These are phyloP conservation scores for Lachnellula suecica DNA, from an alignment of 2,329 filamentous ascomycete species.

Conservation along the genomic window DNA sequence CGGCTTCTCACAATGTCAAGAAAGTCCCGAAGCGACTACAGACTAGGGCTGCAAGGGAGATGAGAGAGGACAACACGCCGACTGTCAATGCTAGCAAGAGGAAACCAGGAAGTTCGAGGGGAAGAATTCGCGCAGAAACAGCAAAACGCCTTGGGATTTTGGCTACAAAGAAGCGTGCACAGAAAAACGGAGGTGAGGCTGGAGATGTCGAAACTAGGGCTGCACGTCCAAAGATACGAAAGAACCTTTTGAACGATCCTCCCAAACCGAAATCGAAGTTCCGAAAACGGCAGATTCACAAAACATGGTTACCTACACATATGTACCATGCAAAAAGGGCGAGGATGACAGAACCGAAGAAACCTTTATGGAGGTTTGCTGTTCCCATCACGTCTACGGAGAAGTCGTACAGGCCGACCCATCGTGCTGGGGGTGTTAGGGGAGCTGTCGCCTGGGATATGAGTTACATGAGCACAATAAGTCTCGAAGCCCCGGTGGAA, in stretches of 20 bases:
- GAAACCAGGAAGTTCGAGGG: slow-evolving; percentile 57
- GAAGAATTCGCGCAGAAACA: slow-evolving; percentile 69
- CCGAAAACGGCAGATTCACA: slow-evolving; percentile 80
- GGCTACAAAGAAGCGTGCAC: slow-evolving; percentile 52
- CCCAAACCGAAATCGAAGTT: slow-evolving; percentile 66
- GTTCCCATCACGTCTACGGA: slow-evolving; percentile 82
- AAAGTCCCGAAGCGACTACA: slow-evolving; percentile 78
- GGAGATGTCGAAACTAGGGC: slow-evolving; percentile 38
- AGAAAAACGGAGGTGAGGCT: slow-evolving; percentile 33
- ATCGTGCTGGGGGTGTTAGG: slow-evolving; percentile 72
- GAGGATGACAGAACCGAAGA: slow-evolving; percentile 76
- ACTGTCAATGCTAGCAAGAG: slow-evolving; percentile 66
- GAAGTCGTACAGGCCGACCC: slow-evolving; percentile 86
- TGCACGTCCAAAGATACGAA: slow-evolving; percentile 65
- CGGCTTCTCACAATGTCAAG: slow-evolving; percentile 93
- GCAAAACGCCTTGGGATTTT: slow-evolving; percentile 69
- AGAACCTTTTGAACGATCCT: slow-evolving; percentile 67
- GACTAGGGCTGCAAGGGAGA: slow-evolving; percentile 67
- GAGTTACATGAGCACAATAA: slow-evolving; percentile 89
- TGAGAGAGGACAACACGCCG: slow-evolving; percentile 89
- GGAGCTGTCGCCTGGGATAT: slow-evolving; percentile 89
- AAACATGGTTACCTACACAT: slow-evolving; percentile 94
- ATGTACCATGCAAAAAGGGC: slow-evolving; percentile 91
- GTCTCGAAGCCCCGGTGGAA: slow-evolving; percentile 64
- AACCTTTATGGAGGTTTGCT: slow-evolving; percentile 87